Conservation (phyloP, 2,329 filamentous ascomycete genomes). For the Aspergillus neoniger region DNA sequence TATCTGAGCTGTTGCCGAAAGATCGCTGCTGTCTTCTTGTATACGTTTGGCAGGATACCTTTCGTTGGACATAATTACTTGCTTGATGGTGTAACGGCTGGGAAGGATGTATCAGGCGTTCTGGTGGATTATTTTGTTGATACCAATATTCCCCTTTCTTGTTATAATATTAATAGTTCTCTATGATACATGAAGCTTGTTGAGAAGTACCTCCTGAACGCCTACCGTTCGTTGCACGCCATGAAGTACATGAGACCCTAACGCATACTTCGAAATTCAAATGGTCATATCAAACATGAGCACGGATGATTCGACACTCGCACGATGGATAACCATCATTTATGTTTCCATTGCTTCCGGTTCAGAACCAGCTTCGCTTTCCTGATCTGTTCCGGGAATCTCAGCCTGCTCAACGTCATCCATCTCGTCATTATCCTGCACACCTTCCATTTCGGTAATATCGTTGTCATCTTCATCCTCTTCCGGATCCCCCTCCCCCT, state of each 20-base stretch:
- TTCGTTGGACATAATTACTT: not conserved
- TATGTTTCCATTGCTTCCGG: not conserved
- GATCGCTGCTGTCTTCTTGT: not conserved
- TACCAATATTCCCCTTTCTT: not conserved
- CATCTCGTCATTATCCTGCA: constrained; percentile 19
- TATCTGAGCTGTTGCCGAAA: constrained; percentile 18
- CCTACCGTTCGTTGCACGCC: not conserved
- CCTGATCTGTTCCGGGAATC: not conserved
- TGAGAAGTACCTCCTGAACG: not conserved
- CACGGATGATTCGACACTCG: not conserved
- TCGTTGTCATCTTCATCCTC: constrained; percentile 13
- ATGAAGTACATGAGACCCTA: not conserved
- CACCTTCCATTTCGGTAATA: constrained; percentile 8
- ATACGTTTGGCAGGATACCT: not conserved
- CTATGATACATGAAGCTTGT: not conserved
- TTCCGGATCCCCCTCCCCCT: constrained; percentile 19
- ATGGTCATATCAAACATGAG: not conserved
- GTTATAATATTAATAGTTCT: not conserved
- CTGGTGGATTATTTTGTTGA: not conserved
- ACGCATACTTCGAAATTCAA: not conserved
- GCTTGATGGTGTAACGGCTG: not conserved
- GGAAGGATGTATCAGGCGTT: not conserved
- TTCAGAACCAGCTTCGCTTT: not conserved
- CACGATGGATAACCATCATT: not conserved
- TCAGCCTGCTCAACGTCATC: constrained; percentile 10